Conservation (phyloP, 1,284 basidiomycete genomes). For the Apiotrichum siamense region DNA sequence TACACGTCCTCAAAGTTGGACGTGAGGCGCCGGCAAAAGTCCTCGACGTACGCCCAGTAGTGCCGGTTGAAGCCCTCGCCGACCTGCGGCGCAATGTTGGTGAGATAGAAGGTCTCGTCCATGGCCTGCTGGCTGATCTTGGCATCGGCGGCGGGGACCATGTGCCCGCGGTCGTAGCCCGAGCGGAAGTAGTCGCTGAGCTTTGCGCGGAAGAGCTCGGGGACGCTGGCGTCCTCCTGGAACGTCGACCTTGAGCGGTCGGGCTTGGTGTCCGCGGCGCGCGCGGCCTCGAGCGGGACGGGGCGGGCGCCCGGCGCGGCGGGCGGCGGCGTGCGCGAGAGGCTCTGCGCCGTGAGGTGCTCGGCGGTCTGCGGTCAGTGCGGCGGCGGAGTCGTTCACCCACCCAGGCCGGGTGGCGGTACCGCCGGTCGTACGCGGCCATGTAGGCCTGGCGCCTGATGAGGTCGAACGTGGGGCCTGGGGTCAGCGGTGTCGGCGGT, state of each 20-base stretch:
- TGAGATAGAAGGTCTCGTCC: conserved; percentile 91
- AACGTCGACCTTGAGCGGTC: conserved; percentile 78
- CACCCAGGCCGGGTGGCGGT: conserved; percentile 91
- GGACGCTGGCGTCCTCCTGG: conserved; percentile 73
- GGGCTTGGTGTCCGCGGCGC: conserved; percentile 49
- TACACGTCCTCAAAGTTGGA: conserved; percentile 85
- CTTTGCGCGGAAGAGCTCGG: conserved; percentile 72
- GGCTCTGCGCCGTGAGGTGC: conserved; percentile 72
- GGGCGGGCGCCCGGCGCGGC: conserved; percentile 19
- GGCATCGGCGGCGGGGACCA: conserved; percentile 98
- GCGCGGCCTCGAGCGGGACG: conserved; percentile 33
- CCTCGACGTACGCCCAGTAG: conserved; percentile 95
- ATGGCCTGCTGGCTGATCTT: conserved; percentile 78
- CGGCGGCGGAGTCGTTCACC: conserved; percentile 21
- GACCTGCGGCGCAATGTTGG: conserved; percentile 97
- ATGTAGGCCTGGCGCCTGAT: conserved; percentile 76
- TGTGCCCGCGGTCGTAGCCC: conserved; percentile 96
- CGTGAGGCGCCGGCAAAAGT: conserved; percentile 89
- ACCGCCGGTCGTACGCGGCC: conserved; percentile 80
- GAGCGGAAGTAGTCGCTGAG: conserved; percentile 86
- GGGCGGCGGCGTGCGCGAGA: conserved; percentile 53
- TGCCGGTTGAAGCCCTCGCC: conserved; percentile 96
- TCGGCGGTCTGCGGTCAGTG: conserved; percentile 69
- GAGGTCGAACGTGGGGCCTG: conserved; percentile 77
- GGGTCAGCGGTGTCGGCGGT: no score